Base-by-base conservation (phyloP, 805 yeast species). In the Schwanniomyces pseudopolymorphus region DNA sequence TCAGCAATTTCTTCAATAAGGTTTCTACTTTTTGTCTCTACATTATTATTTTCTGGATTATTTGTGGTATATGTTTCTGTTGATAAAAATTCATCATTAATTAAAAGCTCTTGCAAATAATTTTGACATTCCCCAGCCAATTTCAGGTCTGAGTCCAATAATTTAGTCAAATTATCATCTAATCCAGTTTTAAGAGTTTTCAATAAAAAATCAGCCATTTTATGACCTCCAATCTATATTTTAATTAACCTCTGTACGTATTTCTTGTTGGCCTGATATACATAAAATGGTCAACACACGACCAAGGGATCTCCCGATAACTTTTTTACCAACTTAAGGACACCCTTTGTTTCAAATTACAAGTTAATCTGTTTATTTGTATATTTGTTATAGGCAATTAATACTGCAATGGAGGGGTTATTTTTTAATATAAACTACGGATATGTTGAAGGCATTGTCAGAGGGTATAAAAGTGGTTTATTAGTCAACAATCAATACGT, bases 381-480 rank as follows among this genome's bases (percentile, higher is more conserved):
- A 9, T 31, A 31, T 19, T 11, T 14, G 9, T 31, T 31, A 6
- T 7, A 5, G 3, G 20, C 16, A 17, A 31, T 2, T 31, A 7
- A 36, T 20, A 9, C 13, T 11, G 11, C 4, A 9, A 92, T 92
- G 99, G 98, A 94, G 66, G 97, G 97, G 22, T 78, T 92, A 42
- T 89, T 77, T 68, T 94, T 94, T 74, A 94, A 94, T 72, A 77
- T 90, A 52, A 91, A 92, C 64, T 64, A 78, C 65, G 99, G 99
- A 19, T 94, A 79, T 71, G 79, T 94, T 56, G 99, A 94, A 70
- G 99, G 92, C 39, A 80, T 95, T 27, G 96, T 92, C 36, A 84
- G 99, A 60, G 99, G 99, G 19, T 89, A 91, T 75, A 83, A 91
- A 60, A 83, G 86, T 48, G 96, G 96, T 0, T 75, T 94, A 22